These are phyloP conservation scores for Cadophora sp. DNA, from an alignment of 2,329 filamentous ascomycete genomes.

Conservation along the genomic window DNA sequence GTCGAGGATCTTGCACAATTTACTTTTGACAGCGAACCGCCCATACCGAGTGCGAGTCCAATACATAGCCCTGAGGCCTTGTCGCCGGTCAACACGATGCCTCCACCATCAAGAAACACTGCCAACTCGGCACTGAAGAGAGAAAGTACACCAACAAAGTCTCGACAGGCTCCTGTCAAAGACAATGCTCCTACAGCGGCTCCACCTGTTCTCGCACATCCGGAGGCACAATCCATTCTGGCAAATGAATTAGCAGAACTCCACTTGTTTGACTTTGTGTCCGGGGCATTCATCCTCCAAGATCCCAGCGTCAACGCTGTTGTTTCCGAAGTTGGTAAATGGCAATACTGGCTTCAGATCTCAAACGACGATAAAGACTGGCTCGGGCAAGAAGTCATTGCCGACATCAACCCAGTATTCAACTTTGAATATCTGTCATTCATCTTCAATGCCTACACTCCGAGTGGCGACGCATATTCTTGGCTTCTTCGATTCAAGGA, in stretches of 20 bases:
- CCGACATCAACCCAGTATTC: slow-evolving; percentile 97
- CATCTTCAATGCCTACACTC: slow-evolving; percentile 96
- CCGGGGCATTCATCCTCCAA: slow-evolving; percentile 75
- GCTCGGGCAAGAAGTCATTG: slow-evolving; percentile 84
- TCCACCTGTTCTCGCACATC: slow-evolving; percentile 65
- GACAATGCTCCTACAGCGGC: slow-evolving; percentile 61
- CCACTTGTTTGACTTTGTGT: slow-evolving; percentile 90
- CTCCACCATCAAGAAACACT: slow-evolving; percentile 37
- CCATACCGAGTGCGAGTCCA: slow-evolving; percentile 67
- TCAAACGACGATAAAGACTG: slow-evolving; percentile 77
- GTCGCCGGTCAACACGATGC: slow-evolving; percentile 40
- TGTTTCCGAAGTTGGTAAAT: slow-evolving; percentile 85
- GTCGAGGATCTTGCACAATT: slow-evolving; percentile 84
- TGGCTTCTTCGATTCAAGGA: slow-evolving; percentile 95
- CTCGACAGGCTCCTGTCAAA: slow-evolving; percentile 43
- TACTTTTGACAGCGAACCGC: slow-evolving; percentile 71
- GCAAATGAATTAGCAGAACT: slow-evolving; percentile 81
- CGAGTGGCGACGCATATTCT: slow-evolving; percentile 89
- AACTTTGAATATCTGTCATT: slow-evolving; percentile 99
- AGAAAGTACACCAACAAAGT: slow-evolving; percentile 27
- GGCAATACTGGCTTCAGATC: slow-evolving; percentile 96
- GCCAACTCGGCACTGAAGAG: slow-evolving; percentile 56
- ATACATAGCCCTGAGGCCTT: slow-evolving; percentile 61
- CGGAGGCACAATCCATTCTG: slow-evolving; percentile 75
- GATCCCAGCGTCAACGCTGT: slow-evolving; percentile 71